Evolutionary conservation across 371 early-diverging fungal species (phyloP).

Genomic region (Syncephalis fuscata): DNA sequence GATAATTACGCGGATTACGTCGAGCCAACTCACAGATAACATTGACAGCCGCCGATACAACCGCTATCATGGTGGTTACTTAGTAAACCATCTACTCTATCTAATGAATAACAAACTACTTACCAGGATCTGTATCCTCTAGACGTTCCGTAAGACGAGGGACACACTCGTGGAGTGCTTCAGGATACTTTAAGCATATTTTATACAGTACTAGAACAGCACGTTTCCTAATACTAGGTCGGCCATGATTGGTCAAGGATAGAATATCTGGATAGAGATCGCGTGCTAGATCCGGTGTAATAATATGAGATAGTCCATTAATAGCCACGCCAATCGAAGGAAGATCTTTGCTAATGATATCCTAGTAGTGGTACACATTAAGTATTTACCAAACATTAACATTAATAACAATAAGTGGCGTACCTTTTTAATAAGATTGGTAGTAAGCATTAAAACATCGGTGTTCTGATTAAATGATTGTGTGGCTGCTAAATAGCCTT

Average conservation of each 20-base stretch:
- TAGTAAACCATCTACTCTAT: no score
- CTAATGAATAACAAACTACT: no score
- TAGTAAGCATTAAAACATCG: slow-evolving; percentile 89
- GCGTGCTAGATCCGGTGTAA: slow-evolving; percentile 77
- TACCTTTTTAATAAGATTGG: slow-evolving; percentile 90
- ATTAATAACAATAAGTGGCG: no score
- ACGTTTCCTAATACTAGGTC: slow-evolving; percentile 86
- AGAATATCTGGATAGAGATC: slow-evolving; percentile 79
- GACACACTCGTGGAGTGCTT: slow-evolving; percentile 68
- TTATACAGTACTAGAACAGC: slow-evolving; percentile 78
- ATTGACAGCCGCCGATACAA: slow-evolving; percentile 81
- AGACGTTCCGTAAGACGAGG: slow-evolving; percentile 76
- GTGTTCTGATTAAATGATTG: slow-evolving; percentile 85
- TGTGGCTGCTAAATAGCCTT: slow-evolving; percentile 84
- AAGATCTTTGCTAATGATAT: slow-evolving; percentile 59
- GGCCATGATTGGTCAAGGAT: slow-evolving; percentile 71
- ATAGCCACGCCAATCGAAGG: slow-evolving; percentile 81
- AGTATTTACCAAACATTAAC: background rate
- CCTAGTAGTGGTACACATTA: slow-evolving; percentile 24
- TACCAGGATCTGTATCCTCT: slow-evolving; percentile 85
- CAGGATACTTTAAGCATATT: slow-evolving; percentile 77
- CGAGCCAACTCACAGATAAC: slow-evolving; percentile 91
- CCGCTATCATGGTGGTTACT: no score
- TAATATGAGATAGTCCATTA: slow-evolving; percentile 78
- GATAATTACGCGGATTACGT: slow-evolving; percentile 76